A percentile compares a stretch with the other conserved stretches of the same genome.
phyloP scores from a whole-genome alignment of 768 basidiomycete genomes.

The Mrakia gelida region DNA sequence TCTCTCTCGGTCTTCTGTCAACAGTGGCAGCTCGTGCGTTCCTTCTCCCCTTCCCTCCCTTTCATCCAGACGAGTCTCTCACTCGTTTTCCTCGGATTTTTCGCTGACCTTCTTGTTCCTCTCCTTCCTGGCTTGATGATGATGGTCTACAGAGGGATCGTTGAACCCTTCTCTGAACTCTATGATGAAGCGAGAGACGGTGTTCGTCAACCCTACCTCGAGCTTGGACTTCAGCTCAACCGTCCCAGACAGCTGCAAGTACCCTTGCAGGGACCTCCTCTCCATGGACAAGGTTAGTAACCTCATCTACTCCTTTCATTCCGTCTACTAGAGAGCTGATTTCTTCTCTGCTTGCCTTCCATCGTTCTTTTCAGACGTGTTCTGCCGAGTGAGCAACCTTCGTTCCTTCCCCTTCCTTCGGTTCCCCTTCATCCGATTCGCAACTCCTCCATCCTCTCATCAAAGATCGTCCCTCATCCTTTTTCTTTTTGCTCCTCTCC shows the following conservation, averaged over 20 bases:
- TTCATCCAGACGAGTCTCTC: not conserved
- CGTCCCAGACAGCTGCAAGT: conserved; percentile 15
- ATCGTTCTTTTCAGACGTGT: not conserved
- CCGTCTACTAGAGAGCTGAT: not conserved
- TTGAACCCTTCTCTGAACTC: conserved; percentile 9
- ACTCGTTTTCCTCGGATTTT: not conserved
- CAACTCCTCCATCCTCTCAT: too few species aligned
- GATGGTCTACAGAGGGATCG: too few species aligned
- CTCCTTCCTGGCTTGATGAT: too few species aligned
- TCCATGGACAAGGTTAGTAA: conserved; percentile 6
- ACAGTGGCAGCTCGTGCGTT: not conserved
- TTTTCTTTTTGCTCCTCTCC: not conserved
- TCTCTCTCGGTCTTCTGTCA: conserved; percentile 10
- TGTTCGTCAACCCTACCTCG: conserved; percentile 34
- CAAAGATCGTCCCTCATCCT: not conserved
- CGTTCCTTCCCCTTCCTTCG: not conserved
- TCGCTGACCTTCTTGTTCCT: too few species aligned
- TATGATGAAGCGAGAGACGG: conserved; percentile 33
- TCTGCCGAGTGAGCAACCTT: conserved; percentile 1
- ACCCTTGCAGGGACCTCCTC: not conserved
- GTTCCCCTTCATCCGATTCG: not conserved
- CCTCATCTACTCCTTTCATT: not conserved
- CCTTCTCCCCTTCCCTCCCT: not conserved
- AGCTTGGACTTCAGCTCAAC: conserved; percentile 25
- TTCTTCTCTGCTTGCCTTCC: not conserved